These are phyloP conservation scores for Phytophthora cryptogea DNA, from an alignment of 352 stramenopile species.

Conservation along the genomic window DNA sequence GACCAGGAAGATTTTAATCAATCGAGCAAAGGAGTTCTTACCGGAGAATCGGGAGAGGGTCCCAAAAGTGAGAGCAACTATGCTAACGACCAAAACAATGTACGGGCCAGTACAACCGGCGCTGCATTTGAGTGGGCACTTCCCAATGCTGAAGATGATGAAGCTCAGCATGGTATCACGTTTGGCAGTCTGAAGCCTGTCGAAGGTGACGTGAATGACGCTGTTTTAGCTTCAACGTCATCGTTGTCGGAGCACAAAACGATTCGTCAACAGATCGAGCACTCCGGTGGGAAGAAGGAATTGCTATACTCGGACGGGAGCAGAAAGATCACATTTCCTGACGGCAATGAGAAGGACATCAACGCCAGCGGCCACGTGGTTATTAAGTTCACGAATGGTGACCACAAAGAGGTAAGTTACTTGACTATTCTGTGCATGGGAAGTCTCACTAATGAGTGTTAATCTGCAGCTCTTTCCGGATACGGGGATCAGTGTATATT, in stretches of 20 bases:
- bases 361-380: constrained; percentile 85
- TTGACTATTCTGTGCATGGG: not conserved
- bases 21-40: constrained; percentile 12
- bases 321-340: constrained; percentile 84
- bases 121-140: constrained; percentile 26
- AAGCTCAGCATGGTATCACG: constrained; percentile 5
- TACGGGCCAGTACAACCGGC: not conserved
- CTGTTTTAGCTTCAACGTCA: constrained; percentile 10
- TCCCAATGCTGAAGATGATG: constrained; percentile 15
- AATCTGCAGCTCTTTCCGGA: constrained; percentile 50
- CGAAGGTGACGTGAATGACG: constrained; percentile 4
- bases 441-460: constrained; percentile 4
- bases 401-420: constrained; percentile 89
- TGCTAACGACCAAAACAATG: not conserved
- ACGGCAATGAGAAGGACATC: constrained; percentile 95
- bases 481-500: constrained; percentile 93
- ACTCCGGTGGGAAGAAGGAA: constrained; percentile 65
- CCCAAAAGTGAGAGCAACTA: not conserved
- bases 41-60: not conserved
- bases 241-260: constrained; percentile 24
- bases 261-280: constrained; percentile 48
- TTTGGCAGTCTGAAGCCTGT: constrained; percentile 2
- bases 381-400: constrained; percentile 95
- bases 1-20: constrained; percentile 21
- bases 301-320: constrained; percentile 65